These are phyloP conservation scores for Syzygium syzygioides DNA, from an alignment of 441 rosid species.

Conservation along the genomic window DNA sequence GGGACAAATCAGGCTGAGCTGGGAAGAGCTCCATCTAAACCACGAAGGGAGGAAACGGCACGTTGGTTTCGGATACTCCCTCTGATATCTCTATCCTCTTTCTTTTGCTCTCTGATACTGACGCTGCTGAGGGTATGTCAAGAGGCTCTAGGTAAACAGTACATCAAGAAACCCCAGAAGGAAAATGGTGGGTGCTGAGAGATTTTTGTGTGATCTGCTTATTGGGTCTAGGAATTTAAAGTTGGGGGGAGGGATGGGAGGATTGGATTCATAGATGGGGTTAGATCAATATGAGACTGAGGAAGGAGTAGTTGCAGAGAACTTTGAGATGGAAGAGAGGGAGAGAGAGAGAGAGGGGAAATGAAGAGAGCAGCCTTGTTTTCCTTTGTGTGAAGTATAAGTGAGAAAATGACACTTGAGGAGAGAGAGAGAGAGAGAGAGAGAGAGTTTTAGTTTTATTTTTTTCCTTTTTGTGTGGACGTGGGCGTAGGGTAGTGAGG, in stretches of 20 bases:
- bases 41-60: background rate
- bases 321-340: background rate
- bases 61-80: background rate
- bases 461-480: conserved; percentile 43
- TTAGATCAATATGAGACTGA: background rate
- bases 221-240: background rate
- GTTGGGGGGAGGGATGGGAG: background rate
- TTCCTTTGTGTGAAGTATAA: conserved; percentile 91
- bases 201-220: background rate
- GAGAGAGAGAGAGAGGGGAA: conserved; percentile 29
- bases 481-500: conserved; percentile 27
- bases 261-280: background rate
- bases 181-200: background rate
- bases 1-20: conserved; percentile 14
- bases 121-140: background rate
- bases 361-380: conserved; percentile 82
- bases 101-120: background rate
- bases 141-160: background rate
- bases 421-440: conserved; percentile 12
- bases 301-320: background rate
- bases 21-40: conserved; percentile 14
- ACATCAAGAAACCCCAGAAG: background rate
- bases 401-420: conserved; percentile 98
- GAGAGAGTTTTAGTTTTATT: background rate
- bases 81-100: background rate